A percentile compares a stretch with the other conserved stretches of the same genome.
Conservation (phyloP, 306 rosid species). For the Corylus heterophylla region DNA sequence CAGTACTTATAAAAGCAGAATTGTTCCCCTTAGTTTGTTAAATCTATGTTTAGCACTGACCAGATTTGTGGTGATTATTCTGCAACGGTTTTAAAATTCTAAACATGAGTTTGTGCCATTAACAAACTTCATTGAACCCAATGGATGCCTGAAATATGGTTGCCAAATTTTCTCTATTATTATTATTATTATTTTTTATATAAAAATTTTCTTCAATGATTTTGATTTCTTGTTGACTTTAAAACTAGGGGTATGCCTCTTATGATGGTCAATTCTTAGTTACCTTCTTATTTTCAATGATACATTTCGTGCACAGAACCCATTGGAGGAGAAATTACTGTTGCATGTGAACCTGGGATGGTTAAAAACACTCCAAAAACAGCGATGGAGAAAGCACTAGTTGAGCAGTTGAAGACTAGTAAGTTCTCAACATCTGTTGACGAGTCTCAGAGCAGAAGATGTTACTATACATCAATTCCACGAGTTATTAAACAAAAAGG, state of each 20-base stretch:
- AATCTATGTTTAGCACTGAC: no score
- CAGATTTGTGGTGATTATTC: no score
- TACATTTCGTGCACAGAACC: slow-evolving; percentile 59
- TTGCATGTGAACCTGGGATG: slow-evolving; percentile 57
- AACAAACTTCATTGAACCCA: no score
- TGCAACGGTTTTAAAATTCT: no score
- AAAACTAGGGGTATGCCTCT: neutral
- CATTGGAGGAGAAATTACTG: slow-evolving; percentile 83
- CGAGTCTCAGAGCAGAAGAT: slow-evolving; percentile 55
- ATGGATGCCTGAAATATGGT: no score
- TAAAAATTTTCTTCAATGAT: neutral
- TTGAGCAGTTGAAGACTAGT: slow-evolving; percentile 57
- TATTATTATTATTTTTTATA: neutral
- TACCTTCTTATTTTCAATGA: slow-evolving; percentile 22
- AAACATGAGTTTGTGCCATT: no score
- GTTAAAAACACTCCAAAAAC: slow-evolving; percentile 45
- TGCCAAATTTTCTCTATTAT: neutral
- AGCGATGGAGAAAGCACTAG: slow-evolving; percentile 60
- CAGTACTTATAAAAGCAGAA: no score
- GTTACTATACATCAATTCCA: slow-evolving; percentile 85
- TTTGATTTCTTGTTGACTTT: neutral
- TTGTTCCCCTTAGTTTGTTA: no score
- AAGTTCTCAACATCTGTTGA: slow-evolving; percentile 52
- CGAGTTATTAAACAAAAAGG: slow-evolving; percentile 72
- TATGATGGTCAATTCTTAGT: neutral